phyloP scores from a whole-genome alignment of 2,329 filamentous ascomycete genomes.

The Colletotrichum sp. region DNA sequence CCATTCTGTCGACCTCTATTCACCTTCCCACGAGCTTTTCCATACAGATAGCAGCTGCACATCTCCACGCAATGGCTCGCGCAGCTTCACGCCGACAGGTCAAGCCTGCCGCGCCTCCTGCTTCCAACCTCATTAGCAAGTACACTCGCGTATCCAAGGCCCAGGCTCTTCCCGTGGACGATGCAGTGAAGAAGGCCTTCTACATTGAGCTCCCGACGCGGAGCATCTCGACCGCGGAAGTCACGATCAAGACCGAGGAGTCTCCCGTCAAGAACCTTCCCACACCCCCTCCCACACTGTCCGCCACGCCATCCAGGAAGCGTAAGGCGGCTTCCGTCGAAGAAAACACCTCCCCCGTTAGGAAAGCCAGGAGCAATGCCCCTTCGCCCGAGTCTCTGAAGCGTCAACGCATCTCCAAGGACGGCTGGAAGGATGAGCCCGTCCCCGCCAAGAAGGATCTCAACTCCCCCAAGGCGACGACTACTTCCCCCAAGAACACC shows the following conservation, averaged over 20 bases:
- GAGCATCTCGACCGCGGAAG: slow-evolving; percentile 1
- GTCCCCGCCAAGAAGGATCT: slow-evolving; percentile 17
- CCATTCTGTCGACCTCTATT: neutral
- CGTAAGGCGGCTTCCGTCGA: slow-evolving; percentile 12
- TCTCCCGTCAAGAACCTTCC: neutral
- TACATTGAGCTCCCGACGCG: slow-evolving; percentile 10
- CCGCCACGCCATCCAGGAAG: slow-evolving; percentile 12
- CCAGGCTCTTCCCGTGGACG: neutral
- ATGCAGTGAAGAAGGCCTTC: slow-evolving; percentile 17
- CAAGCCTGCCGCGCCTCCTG: slow-evolving; percentile 11
- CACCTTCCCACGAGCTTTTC: neutral
- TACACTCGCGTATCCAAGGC: slow-evolving; percentile 22
- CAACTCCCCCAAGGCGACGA: neutral
- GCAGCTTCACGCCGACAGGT: slow-evolving; percentile 18
- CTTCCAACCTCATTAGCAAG: slow-evolving; percentile 19
- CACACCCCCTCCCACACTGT: neutral
- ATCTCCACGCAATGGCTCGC: slow-evolving; percentile 21
- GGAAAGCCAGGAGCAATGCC: neutral
- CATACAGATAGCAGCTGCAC: neutral
- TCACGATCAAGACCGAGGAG: slow-evolving; percentile 1
- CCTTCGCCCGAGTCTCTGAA: neutral
- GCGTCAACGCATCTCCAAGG: slow-evolving; percentile 14
- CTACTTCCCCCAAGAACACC: neutral
- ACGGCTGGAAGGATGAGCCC: slow-evolving; percentile 13
- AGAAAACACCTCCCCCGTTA: neutral